These are phyloP conservation scores for Colletotrichum cordylinicola DNA, from an alignment of 2,329 filamentous ascomycete species.

Conservation along the genomic window DNA sequence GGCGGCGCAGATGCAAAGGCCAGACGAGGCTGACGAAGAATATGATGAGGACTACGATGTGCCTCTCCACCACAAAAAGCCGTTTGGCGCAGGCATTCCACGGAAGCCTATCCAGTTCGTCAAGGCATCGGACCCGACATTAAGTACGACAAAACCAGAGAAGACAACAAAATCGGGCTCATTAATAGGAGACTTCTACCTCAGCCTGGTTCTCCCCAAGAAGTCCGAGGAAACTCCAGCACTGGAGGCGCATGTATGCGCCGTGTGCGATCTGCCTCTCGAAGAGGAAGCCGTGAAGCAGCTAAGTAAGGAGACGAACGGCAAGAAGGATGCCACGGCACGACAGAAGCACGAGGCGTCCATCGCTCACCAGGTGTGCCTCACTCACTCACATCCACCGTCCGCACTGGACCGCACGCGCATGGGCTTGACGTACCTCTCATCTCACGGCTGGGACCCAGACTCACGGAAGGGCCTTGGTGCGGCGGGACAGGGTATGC, in stretches of 20 bases:
- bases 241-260: constrained; percentile 29
- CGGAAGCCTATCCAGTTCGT: constrained; percentile 63
- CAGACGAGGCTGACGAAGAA: constrained; percentile 18
- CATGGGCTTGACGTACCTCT: constrained; percentile 72
- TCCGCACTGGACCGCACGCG: constrained; percentile 73
- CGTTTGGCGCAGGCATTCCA: constrained; percentile 63
- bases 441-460: constrained; percentile 76
- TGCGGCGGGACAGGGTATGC: constrained; percentile 71
- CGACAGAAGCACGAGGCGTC: constrained; percentile 59
- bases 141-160: constrained; percentile 29
- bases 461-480: constrained; percentile 77
- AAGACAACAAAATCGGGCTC: constrained; percentile 28
- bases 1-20: neutral
- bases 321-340: constrained; percentile 24
- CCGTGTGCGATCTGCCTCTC: constrained; percentile 41
- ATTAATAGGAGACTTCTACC: constrained; percentile 65
- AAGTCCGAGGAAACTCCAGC: neutral
- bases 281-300: constrained; percentile 18
- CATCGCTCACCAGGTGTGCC: constrained; percentile 74
- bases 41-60: constrained; percentile 49
- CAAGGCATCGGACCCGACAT: constrained; percentile 50
- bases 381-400: constrained; percentile 74
- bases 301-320: constrained; percentile 24
- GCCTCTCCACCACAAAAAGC: constrained; percentile 57
- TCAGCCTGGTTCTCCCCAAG: constrained; percentile 67